A percentile compares a stretch with the other conserved stretches of the same genome.
Conservation (phyloP, 148 eudicot species). For the Mesembryanthemum crystallinum region DNA sequence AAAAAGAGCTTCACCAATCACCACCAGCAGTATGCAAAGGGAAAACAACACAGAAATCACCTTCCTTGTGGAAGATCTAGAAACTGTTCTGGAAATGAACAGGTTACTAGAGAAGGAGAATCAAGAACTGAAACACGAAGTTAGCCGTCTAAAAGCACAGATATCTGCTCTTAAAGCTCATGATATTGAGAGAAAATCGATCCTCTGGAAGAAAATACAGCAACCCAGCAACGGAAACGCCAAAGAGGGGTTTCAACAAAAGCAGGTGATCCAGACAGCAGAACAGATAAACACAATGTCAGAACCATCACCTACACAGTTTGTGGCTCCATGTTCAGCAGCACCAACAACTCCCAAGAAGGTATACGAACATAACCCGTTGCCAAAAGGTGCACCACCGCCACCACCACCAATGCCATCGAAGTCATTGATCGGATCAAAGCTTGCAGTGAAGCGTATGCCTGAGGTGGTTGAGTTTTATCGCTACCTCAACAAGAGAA, state of each 20-base stretch:
- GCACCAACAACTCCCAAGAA: neutral
- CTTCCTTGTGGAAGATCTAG: constrained; percentile 61
- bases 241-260: neutral
- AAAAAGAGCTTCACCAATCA: neutral
- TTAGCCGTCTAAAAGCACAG: constrained; percentile 46
- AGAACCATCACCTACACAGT: neutral
- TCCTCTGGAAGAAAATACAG: constrained; percentile 69
- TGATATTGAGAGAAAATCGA: constrained; percentile 57
- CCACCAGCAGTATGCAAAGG: constrained; percentile 22
- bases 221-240: constrained; percentile 18
- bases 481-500: constrained; percentile 60
- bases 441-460: constrained; percentile 45
- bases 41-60: constrained; percentile 31
- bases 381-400: constrained; percentile 35
- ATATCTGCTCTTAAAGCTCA: constrained; percentile 54
- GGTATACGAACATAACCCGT: constrained; percentile 13
- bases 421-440: constrained; percentile 31
- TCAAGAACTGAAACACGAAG: constrained; percentile 54
- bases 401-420: constrained; percentile 66
- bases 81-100: constrained; percentile 54
- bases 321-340: neutral
- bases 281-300: neutral
- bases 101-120: constrained; percentile 55
- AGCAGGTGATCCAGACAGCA: neutral
- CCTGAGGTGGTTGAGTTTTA: constrained; percentile 87